Percentiles rank a stretch among this genome's conserved stretches.
These are phyloP conservation scores for Aureobasidium melanogenum DNA, from an alignment of 2,329 filamentous ascomycete genomes.

Conservation along the genomic window DNA sequence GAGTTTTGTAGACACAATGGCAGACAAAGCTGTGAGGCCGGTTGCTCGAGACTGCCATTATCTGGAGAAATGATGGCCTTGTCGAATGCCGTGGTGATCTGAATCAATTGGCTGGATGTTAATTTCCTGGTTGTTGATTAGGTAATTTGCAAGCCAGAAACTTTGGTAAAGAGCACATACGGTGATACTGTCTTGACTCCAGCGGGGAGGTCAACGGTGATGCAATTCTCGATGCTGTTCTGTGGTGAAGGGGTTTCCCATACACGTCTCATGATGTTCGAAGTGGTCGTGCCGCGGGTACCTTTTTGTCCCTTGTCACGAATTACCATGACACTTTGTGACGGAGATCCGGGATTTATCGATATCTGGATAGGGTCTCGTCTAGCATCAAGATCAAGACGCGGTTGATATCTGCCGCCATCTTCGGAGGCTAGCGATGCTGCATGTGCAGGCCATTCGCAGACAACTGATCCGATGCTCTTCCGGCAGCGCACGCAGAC, in stretches of 20 bases:
- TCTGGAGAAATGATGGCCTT: slow-evolving; percentile 4
- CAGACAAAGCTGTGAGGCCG: not conserved
- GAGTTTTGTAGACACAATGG: slow-evolving; percentile 2
- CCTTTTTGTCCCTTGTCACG: not conserved
- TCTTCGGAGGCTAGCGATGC: not conserved
- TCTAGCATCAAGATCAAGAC: not conserved
- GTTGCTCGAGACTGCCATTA: not conserved
- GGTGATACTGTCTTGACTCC: not conserved
- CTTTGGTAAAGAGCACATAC: not conserved
- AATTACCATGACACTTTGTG: not conserved
- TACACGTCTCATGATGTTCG: not conserved
- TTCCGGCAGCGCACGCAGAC: slow-evolving; percentile 1
- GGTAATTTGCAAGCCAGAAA: not conserved
- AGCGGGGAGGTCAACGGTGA: not conserved
- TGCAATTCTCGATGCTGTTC: slow-evolving; percentile 3
- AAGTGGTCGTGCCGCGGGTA: not conserved
- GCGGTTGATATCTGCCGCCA: not conserved
- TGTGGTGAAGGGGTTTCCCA: not conserved
- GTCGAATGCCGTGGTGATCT: slow-evolving; percentile 4
- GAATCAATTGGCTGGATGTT: slow-evolving; percentile 7
- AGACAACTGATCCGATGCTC: not conserved
- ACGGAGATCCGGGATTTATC: not conserved
- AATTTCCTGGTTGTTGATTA: not conserved
- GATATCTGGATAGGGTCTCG: not conserved
- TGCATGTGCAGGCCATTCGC: slow-evolving; percentile 5